Evolutionary conservation across 495 filamentous ascomycete genomes (phyloP).

Genomic region (Neurospora sp.): DNA sequence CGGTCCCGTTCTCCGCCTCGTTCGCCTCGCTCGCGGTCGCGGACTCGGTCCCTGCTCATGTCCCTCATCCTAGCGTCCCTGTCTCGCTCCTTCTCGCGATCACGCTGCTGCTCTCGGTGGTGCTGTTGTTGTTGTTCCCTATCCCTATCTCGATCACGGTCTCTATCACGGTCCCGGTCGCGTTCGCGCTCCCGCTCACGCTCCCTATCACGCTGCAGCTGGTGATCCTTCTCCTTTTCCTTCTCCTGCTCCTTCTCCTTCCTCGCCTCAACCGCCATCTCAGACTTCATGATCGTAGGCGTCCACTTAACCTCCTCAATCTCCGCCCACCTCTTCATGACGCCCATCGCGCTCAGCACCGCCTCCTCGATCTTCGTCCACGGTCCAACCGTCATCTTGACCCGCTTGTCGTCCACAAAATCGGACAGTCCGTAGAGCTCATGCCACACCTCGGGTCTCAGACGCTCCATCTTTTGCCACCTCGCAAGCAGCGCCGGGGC

Average conservation of each 20-base stretch:
- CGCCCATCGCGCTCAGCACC: conserved; percentile 11
- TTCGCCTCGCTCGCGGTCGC: neutral
- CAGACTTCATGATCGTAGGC: conserved; percentile 4
- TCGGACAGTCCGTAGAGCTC: conserved; percentile 7
- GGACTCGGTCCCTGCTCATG: neutral
- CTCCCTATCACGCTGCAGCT: neutral
- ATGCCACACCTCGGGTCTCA: conserved; percentile 16
- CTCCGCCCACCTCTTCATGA: conserved; percentile 23
- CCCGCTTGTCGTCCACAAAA: conserved; percentile 12
- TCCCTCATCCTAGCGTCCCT: neutral
- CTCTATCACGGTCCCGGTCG: conserved; percentile 1
- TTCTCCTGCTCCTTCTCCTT: conserved; percentile 2
- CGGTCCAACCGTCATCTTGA: conserved; percentile 22
- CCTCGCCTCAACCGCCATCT: neutral
- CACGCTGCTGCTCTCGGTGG: neutral
- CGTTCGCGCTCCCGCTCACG: conserved; percentile 2
- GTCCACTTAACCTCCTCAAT: conserved; percentile 22
- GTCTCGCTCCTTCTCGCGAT: neutral
- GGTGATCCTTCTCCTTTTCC: neutral
- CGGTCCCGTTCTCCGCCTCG: neutral
- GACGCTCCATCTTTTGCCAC: conserved; percentile 10
- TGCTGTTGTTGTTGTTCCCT: too few species aligned
- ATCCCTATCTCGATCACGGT: conserved; percentile 1
- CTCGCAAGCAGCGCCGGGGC: conserved; percentile 5
- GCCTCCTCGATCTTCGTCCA: conserved; percentile 27